A percentile compares a stretch with the other conserved stretches of the same genome.
Conservation (phyloP, 1,284 basidiomycete genomes). For the Pseudozyma sp. region DNA sequence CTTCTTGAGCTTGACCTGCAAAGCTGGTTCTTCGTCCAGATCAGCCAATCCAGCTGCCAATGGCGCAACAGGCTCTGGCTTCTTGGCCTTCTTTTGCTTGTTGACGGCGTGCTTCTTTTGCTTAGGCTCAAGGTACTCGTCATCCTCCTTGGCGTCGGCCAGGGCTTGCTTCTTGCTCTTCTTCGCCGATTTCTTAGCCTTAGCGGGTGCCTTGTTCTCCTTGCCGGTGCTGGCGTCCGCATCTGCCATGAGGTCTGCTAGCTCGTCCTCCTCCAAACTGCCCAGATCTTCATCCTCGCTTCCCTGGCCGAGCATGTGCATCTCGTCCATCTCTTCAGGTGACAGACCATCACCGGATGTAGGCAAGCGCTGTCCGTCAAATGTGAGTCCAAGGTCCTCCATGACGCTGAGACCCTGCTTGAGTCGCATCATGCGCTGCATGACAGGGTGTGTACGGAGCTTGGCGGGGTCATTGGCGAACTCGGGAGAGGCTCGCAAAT, state of each 20-base stretch:
- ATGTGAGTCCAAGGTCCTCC: conserved; percentile 65
- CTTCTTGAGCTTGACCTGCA: conserved; percentile 49
- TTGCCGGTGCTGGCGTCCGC: conserved; percentile 52
- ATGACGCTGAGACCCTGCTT: conserved; percentile 85
- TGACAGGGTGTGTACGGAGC: conserved; percentile 74
- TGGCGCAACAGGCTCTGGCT: conserved; percentile 38
- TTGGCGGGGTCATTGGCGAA: conserved; percentile 47
- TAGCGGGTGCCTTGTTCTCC: conserved; percentile 34
- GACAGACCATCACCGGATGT: conserved; percentile 20
- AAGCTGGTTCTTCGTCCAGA: conserved; percentile 39
- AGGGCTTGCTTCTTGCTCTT: conserved; percentile 21
- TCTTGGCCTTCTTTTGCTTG: conserved; percentile 28
- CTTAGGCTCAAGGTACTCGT: conserved; percentile 12
- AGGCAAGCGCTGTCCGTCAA: conserved; percentile 29
- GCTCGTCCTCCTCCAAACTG: conserved; percentile 60
- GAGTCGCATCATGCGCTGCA: conserved; percentile 83
- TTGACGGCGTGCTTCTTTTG: conserved; percentile 23
- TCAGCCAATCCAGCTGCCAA: conserved; percentile 49
- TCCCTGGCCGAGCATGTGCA: conserved; percentile 49
- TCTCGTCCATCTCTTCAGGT: conserved; percentile 45
- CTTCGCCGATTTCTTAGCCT: conserved; percentile 17
- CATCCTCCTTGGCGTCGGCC: conserved; percentile 13
- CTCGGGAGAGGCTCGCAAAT: conserved; percentile 76
- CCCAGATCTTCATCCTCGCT: conserved; percentile 57
- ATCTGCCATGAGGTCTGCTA: conserved; percentile 46